Conservation (phyloP, 805 yeast species). For the Metschnikowia koreensis region DNA sequence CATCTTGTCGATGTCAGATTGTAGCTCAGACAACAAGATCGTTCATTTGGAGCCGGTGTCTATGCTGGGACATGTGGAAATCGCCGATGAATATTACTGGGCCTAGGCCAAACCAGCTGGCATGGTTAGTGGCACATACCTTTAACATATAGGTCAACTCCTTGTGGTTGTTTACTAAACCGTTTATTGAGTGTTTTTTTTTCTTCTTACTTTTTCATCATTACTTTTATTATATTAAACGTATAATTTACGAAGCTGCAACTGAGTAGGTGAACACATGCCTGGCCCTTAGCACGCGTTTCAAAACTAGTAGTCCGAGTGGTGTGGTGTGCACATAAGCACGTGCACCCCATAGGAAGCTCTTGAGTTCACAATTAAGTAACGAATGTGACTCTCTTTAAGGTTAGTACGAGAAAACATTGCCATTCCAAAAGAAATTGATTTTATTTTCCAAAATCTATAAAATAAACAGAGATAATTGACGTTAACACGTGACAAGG, state of each 20-base stretch:
- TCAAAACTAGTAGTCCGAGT: background rate
- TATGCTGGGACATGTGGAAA: constrained; percentile 14
- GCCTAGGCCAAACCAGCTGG: constrained; percentile 9
- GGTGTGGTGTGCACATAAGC: background rate
- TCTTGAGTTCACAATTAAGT: background rate
- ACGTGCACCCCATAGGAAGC: background rate
- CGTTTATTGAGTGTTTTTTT: background rate
- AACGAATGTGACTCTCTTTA: too few species aligned
- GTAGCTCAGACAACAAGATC: constrained; percentile 4
- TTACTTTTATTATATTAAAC: too few species aligned
- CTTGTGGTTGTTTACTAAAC: background rate
- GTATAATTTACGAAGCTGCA: too few species aligned
- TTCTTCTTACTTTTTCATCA: background rate
- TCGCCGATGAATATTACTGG: constrained; percentile 18
- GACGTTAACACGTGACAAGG: background rate
- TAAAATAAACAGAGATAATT: too few species aligned
- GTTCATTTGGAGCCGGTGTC: constrained; percentile 14
- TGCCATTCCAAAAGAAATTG: too few species aligned
- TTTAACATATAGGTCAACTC: background rate
- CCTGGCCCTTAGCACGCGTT: background rate
- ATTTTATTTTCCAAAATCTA: too few species aligned
- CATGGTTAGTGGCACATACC: background rate
- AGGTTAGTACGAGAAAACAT: too few species aligned
- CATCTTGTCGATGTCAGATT: constrained; percentile 12
- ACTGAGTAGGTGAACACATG: background rate